Base-by-base conservation (phyloP, 2,329 filamentous ascomycete species). In the Neospermospora avenae region DNA sequence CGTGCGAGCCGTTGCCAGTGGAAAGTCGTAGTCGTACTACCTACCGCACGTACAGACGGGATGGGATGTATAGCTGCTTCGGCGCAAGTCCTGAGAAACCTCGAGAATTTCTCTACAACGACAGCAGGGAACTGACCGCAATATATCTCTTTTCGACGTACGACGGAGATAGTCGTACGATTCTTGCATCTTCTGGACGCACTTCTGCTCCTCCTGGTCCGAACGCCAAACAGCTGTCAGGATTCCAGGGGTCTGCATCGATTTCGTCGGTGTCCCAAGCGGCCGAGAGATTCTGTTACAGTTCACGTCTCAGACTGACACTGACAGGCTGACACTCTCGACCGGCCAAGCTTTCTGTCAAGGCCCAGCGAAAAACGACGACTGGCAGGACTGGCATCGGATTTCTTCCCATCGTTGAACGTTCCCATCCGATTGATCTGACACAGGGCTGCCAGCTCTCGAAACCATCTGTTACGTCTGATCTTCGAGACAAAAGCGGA, bases 381-480 rank as follows among this genome's bases (percentile, higher is more conserved):
- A 55, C 56, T 52, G 22, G n/a, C n/a, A n/a, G n/a, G n/a, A n/a
- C 25, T 42, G 58, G 64, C 63, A 49, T 63, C 64, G 62, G 61
- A 63, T 44, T 58, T 53, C 59, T 56, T 53, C 55, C 58, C 57
- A 63, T 31, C 11, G 6, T 10, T 31, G n/a, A n/a, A n/a, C n/a
- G n/a, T 31, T 10, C 6, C 28, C 28, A 6, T 66, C 57, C 60
- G 64, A 64, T 63, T 61, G 63, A 65, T 65, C 65, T 65, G 65
- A 69, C 57, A 69, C 67, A 58, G 63, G 56, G 55, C 51, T 55
- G 39, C 45, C 41, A 35, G 42, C 59, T 55, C 56, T 58, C 78
- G 77, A 81, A 80, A 80, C 77, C 67, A 60, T 67, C 71, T 76
- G 74, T 71, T 74, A 74, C 75, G 77, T 80, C 76, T 79, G 75